phyloP scores from a whole-genome alignment of 306 rosid genomes.

The Vicia sativa region DNA sequence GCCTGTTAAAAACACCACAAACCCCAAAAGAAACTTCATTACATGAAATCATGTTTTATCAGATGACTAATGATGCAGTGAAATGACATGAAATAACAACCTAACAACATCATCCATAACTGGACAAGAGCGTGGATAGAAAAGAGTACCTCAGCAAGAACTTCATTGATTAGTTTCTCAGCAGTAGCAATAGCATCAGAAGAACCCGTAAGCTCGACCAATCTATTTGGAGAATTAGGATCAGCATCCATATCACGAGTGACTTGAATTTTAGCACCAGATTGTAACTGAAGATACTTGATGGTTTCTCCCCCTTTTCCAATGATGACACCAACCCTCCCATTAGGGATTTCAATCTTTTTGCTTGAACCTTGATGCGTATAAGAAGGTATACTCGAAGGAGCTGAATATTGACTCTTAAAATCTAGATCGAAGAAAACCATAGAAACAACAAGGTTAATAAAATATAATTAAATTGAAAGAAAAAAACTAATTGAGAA shows the following conservation, averaged over 20 bases:
- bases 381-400: slow-evolving; percentile 63
- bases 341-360: slow-evolving; percentile 84
- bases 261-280: slow-evolving; percentile 97
- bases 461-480: not conserved
- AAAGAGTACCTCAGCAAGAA: slow-evolving; percentile 71
- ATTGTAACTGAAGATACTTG: slow-evolving; percentile 87
- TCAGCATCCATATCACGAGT: slow-evolving; percentile 91
- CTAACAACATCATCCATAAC: not conserved
- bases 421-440: slow-evolving; percentile 46
- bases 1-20: slow-evolving; percentile 58
- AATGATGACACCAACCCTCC: slow-evolving; percentile 91
- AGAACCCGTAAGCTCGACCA: slow-evolving; percentile 86
- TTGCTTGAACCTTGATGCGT: slow-evolving; percentile 70
- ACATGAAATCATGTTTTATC: not conserved
- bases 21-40: not conserved
- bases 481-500: slow-evolving; percentile 21
- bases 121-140: not conserved
- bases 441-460: not conserved
- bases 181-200: slow-evolving; percentile 80
- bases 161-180: slow-evolving; percentile 85
- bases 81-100: not conserved
- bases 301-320: slow-evolving; percentile 97
- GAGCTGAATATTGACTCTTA: slow-evolving; percentile 56
- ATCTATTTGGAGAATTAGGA: slow-evolving; percentile 59
- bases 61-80: not conserved